Conservation (phyloP, 2,329 filamentous ascomycete genomes). For the Venturia nashicola region DNA sequence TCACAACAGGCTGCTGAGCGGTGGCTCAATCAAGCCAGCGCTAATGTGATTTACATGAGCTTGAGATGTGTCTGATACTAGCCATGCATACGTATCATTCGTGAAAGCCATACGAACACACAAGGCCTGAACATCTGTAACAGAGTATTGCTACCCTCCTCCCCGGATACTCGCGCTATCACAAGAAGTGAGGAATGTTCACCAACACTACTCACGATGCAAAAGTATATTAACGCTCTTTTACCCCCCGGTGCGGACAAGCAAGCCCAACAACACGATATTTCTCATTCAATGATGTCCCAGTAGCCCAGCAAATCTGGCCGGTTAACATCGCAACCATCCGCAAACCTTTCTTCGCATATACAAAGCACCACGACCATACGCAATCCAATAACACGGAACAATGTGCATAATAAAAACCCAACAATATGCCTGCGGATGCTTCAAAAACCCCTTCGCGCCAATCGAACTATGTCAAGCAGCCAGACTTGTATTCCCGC, state of each 20-base stretch:
- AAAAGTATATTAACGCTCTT: not conserved
- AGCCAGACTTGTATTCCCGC: not conserved
- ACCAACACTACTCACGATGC: not conserved
- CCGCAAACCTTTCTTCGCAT: too few species aligned
- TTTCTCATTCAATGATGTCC: not conserved
- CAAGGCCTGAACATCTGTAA: not conserved
- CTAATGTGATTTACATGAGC: not conserved
- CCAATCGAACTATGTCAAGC: not conserved
- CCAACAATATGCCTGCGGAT: not conserved
- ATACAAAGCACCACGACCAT: not conserved
- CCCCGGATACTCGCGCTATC: not conserved
- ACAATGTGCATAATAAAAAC: not conserved
- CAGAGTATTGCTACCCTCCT: not conserved
- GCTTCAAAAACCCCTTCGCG: not conserved
- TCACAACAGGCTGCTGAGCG: too few species aligned
- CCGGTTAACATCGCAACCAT: too few species aligned
- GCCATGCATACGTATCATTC: not conserved
- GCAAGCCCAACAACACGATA: not conserved
- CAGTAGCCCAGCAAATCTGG: too few species aligned
- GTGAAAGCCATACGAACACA: not conserved
- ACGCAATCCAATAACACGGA: not conserved
- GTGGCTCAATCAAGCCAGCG: too few species aligned
- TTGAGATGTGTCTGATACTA: not conserved
- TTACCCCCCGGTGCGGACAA: not conserved
- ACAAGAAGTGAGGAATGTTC: not conserved